phyloP scores from a whole-genome alignment of 352 stramenopile species.

The Phytopythium helicoides region DNA sequence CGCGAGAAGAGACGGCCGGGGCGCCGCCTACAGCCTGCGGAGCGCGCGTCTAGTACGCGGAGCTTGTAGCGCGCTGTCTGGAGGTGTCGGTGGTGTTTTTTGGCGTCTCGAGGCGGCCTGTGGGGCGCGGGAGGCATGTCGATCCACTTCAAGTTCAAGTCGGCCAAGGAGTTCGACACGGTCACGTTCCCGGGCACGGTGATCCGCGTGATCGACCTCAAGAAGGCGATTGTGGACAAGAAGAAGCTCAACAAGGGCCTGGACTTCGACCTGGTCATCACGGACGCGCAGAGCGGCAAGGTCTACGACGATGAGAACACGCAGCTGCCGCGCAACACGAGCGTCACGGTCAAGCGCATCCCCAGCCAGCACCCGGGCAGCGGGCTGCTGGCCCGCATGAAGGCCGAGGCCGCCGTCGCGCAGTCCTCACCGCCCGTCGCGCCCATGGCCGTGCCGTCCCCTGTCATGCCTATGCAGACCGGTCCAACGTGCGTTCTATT shows the following conservation, averaged over 20 bases:
- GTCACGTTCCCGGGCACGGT: slow-evolving; percentile 82
- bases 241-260: slow-evolving; percentile 92
- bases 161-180: slow-evolving; percentile 87
- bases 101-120: too few species aligned
- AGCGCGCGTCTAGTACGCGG: too few species aligned
- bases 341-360: slow-evolving; percentile 91
- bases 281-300: slow-evolving; percentile 90
- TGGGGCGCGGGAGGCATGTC: slow-evolving; percentile 45
- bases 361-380: slow-evolving; percentile 75
- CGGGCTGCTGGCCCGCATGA: slow-evolving; percentile 81
- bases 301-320: slow-evolving; percentile 91
- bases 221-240: slow-evolving; percentile 92
- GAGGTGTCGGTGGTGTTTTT: too few species aligned
- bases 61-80: too few species aligned
- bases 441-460: slow-evolving; percentile 35
- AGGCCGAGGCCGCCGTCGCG: slow-evolving; percentile 69
- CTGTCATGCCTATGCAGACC: slow-evolving; percentile 24
- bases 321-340: slow-evolving; percentile 88
- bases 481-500: slow-evolving; percentile 34
- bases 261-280: slow-evolving; percentile 92
- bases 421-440: slow-evolving; percentile 40
- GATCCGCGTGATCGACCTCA: slow-evolving; percentile 89
- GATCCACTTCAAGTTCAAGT: slow-evolving; percentile 92
- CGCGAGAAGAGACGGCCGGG: too few species aligned
- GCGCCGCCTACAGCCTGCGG: too few species aligned